Evolutionary conservation across 169 alveolate genomes (phyloP), one percentile per base, ranked within the genome.

Genomic region (Eimeria tenella): DNA sequence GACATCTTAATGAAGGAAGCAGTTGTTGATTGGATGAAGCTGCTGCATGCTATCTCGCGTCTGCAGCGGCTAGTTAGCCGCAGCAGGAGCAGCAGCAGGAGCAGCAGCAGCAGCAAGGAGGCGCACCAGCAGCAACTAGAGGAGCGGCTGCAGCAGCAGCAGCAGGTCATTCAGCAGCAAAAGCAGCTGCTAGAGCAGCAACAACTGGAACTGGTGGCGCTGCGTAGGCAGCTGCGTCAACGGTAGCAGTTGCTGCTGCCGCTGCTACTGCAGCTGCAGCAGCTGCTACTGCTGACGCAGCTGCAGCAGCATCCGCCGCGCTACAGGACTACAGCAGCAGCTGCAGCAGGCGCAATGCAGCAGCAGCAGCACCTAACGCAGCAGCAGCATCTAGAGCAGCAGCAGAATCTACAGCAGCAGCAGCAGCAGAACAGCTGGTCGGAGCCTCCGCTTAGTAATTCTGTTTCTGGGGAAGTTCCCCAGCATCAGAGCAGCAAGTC

Each of bases 1-100:
- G 94, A 88, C 63, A 17, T 88, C 71, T 65, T 88, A 4, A 73
- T 88, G 88, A 23, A 77, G 63, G 94, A 88, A 58, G 87, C 94
- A 7, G 15, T 88, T 23, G 86, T 88, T 49, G 94, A 88, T 87
- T 88, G 94, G 94, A 21, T 88, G 73, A 71, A 73, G 77, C 65
- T 88, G 86, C 82, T 88, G 94, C 94, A 79, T 9, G 13, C 62
- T 21, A 56, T 88, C 52, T 88, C 94, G 42, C 83, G 53, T 42
- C 10, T 58, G 60, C 94, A 88, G 79, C 87, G 52, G 75, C 58
- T 73, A 13, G 23, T 63, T 17, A 21, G 81, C 83, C 31, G 89
- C 73, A n/a, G 73, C 49, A 52, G 65, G 42, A 75, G 86, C 86
- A 5, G 86, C 65, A 3, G 65, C 63, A 9, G 42, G 63, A 8